A percentile compares a stretch with the other conserved stretches of the same genome.
These are phyloP conservation scores for Ustilago hordei DNA, from an alignment of 1,284 basidiomycete species.

Conservation along the genomic window DNA sequence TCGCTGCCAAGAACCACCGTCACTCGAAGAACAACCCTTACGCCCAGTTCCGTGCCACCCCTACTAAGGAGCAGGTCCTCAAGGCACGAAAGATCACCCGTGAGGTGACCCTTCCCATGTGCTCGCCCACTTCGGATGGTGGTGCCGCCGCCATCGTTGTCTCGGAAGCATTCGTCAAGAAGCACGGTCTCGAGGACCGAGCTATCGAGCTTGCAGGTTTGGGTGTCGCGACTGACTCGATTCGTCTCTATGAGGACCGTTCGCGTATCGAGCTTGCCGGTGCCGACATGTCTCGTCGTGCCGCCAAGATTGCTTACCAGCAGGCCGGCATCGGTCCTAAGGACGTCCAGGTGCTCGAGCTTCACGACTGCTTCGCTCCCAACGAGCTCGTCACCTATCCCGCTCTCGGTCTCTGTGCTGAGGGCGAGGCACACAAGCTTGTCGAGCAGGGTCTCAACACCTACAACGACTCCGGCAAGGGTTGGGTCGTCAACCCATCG, in stretches of 20 bases:
- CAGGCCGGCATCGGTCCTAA: conserved; percentile 80
- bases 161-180: conserved; percentile 83
- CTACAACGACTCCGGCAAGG: conserved; percentile 76
- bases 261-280: conserved; percentile 65
- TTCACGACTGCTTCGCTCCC: conserved; percentile 84
- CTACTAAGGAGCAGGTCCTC: conserved; percentile 46
- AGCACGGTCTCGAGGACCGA: conserved; percentile 82
- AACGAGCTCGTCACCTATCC: conserved; percentile 82
- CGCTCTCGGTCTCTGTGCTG: conserved; percentile 80
- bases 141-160: conserved; percentile 74
- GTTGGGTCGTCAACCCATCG: conserved; percentile 83
- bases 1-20: conserved; percentile 82
- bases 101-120: conserved; percentile 86
- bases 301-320: conserved; percentile 79
- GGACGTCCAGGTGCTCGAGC: conserved; percentile 83
- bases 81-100: conserved; percentile 74
- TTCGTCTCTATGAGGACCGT: conserved; percentile 60
- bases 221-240: conserved; percentile 63
- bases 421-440: conserved; percentile 79
- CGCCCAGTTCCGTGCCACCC: conserved; percentile 77
- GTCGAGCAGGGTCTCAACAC: conserved; percentile 85
- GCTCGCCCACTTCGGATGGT: conserved; percentile 78
- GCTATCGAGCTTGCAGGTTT: conserved; percentile 76
- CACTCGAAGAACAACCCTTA: conserved; percentile 87
- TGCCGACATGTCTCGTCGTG: conserved; percentile 77